Percentiles rank a stretch among this genome's conserved stretches.
Evolutionary conservation across 176 grass and related monocot species (phyloP).

Genomic region (Hordeum marinum): DNA sequence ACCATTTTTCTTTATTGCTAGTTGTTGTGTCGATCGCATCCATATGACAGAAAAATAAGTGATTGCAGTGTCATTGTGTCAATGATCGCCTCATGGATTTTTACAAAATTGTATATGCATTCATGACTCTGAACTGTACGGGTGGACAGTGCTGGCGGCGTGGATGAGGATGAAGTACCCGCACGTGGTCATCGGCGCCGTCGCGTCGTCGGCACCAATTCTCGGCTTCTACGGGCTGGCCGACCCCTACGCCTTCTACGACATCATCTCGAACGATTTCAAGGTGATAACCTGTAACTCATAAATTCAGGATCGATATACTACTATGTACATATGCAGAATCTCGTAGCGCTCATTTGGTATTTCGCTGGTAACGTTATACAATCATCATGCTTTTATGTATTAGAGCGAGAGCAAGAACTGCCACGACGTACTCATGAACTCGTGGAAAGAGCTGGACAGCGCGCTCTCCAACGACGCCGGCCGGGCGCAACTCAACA

Average conservation of each 20-base stretch:
- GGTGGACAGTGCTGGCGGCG: conserved; percentile 39
- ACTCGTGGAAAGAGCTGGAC: conserved; percentile 36
- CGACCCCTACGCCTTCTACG: conserved; percentile 41
- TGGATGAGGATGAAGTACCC: conserved; percentile 72
- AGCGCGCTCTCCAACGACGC: background rate
- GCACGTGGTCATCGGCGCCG: conserved; percentile 49
- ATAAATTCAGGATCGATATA: background rate
- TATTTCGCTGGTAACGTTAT: background rate
- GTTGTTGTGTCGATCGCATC: background rate
- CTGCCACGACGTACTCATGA: conserved; percentile 43
- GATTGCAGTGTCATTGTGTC: background rate
- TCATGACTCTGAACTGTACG: background rate
- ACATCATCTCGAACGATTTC: conserved; percentile 40
- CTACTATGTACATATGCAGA: background rate
- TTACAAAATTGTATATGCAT: background rate
- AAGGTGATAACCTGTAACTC: conserved; percentile 9
- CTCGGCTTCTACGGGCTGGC: conserved; percentile 30
- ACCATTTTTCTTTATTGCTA: background rate
- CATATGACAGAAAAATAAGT: background rate
- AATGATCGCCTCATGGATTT: background rate
- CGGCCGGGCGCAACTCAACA: conserved; percentile 19
- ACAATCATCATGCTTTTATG: background rate
- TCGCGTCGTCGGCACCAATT: conserved; percentile 58
- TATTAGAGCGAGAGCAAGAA: conserved; percentile 48
- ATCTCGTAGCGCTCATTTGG: background rate